Evolutionary conservation across 306 rosid species (phyloP), one percentile per base, ranked within the genome.

Genomic region (Cercis canadensis): DNA sequence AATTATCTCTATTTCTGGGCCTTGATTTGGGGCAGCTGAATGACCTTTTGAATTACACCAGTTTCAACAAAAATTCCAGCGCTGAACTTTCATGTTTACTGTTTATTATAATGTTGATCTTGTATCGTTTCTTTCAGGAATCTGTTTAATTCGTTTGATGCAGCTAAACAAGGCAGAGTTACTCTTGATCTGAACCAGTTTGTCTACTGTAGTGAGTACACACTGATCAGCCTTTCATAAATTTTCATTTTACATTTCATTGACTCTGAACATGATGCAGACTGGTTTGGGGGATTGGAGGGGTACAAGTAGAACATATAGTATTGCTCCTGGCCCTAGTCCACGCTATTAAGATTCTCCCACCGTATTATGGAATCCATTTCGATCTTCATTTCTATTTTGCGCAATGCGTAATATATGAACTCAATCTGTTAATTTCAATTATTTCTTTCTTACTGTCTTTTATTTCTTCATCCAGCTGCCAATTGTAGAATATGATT

Each of bases 151-250:
- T 92, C 98, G 40, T 92, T 92, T 65, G 98, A 92, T 70, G 83
- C 92, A 15, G 81, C 98, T 0, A 90, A 88, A 82, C 92, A 92
- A 76, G 98, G 98, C 74, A 88, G 96, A 69, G 96, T 90, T 71
- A 75, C 96, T 34, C 88, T 92, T 55, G 98, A 92, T 83, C 89
- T 92, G 83, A 92, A 92, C 81, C 98, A 90, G 61, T 92, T 92
- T 82, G 85, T 90, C 67, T 92, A 85, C 70, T 92, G 97, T 82
- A 86, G 97, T 90, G 75, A 92, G 97, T 89, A 67, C 68, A 65
- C 53, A 56, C 39, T 46, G 57, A 61, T 32, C 60, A 24, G 52
- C 67, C 65, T 47, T 32, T 55, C 34, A 53, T 73, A 57, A 62
- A 5, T 37, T 5, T 37, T 52, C 36, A 57, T 34, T 16, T 52